Percentiles rank a stretch among this genome's conserved stretches.
Conservation (phyloP, 805 yeast species). For the Saccharomycopsis oosterbeekiorum region DNA sequence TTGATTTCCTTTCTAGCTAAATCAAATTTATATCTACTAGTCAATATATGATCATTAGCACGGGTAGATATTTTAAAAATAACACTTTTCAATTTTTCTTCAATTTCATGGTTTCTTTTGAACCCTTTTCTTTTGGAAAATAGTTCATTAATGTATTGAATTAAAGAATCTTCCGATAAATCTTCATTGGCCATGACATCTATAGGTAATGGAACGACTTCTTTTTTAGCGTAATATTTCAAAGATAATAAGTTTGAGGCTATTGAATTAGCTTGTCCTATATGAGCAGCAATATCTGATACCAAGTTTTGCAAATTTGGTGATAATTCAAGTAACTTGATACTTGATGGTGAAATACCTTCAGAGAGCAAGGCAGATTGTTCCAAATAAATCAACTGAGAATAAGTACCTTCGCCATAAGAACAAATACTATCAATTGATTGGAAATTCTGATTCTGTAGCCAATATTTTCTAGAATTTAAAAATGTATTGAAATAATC, state of each 20-base stretch:
- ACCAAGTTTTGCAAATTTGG: slow-evolving; percentile 33
- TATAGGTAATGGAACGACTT: slow-evolving; percentile 46
- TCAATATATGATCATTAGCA: slow-evolving; percentile 71
- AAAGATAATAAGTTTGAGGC: slow-evolving; percentile 55
- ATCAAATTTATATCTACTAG: slow-evolving; percentile 50
- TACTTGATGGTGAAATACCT: slow-evolving; percentile 45
- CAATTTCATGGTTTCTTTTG: slow-evolving; percentile 23
- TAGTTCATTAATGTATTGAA: slow-evolving; percentile 33
- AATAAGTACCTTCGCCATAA: slow-evolving; percentile 70
- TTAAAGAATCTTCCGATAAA: slow-evolving; percentile 54
- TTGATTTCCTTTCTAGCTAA: slow-evolving; percentile 31
- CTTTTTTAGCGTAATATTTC: slow-evolving; percentile 43
- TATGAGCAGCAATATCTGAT: slow-evolving; percentile 62
- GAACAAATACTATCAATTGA: slow-evolving; percentile 52
- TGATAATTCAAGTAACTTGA: slow-evolving; percentile 38
- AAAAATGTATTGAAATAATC: slow-evolving; percentile 49
- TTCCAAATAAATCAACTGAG: slow-evolving; percentile 61
- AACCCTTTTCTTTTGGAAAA: neutral
- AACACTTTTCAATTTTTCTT: slow-evolving; percentile 42
- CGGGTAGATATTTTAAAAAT: slow-evolving; percentile 60
- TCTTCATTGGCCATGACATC: slow-evolving; percentile 44
- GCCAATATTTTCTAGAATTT: slow-evolving; percentile 45
- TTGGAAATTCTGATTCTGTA: slow-evolving; percentile 37
- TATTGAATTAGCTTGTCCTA: slow-evolving; percentile 74
- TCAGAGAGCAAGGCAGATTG: slow-evolving; percentile 53